A percentile compares a stretch with the other conserved stretches of the same genome.
Evolutionary conservation across 1,284 basidiomycete genomes (phyloP).

Genomic region (Microbotryum silenes-acaulis): DNA sequence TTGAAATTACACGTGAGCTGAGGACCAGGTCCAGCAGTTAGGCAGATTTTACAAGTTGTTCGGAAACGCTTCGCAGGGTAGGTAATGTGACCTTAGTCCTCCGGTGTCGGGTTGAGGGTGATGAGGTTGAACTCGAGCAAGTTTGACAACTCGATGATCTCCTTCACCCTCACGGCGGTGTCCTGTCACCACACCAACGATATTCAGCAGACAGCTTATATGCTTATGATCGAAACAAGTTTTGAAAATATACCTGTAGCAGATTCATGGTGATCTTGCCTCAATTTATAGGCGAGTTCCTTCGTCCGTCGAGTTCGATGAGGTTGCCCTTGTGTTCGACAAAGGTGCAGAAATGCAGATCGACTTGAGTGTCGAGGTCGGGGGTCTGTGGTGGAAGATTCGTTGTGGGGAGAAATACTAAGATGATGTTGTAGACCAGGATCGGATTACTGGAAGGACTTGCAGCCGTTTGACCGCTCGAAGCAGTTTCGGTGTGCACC

Average conservation of each 20-base stretch:
- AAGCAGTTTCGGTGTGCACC: constrained; percentile 64
- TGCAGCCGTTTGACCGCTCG: constrained; percentile 57
- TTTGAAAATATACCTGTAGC: constrained; percentile 19
- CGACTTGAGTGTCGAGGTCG: constrained; percentile 50
- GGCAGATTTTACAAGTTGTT: too few relatives aligned
- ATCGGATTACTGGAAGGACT: neutral
- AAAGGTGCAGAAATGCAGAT: constrained; percentile 79
- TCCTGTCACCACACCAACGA: constrained; percentile 10
- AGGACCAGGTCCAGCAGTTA: too few relatives aligned
- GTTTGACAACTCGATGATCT: constrained; percentile 23
- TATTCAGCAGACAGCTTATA: neutral
- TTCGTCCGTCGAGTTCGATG: constrained; percentile 71
- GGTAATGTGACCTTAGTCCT: constrained; percentile 2
- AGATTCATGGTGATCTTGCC: constrained; percentile 43
- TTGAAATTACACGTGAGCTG: too few relatives aligned
- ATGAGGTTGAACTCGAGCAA: constrained; percentile 29
- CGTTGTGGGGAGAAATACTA: neutral
- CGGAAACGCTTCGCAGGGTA: neutral
- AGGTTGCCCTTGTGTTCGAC: constrained; percentile 54
- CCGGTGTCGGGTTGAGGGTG: constrained; percentile 20
- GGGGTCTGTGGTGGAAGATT: constrained; percentile 32
- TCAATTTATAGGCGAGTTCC: constrained; percentile 67
- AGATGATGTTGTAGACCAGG: too few relatives aligned
- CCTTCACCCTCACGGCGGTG: constrained; percentile 23
- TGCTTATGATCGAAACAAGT: neutral